phyloP scores from a whole-genome alignment of 2,329 filamentous ascomycete genomes.

The Claviceps monticola region DNA sequence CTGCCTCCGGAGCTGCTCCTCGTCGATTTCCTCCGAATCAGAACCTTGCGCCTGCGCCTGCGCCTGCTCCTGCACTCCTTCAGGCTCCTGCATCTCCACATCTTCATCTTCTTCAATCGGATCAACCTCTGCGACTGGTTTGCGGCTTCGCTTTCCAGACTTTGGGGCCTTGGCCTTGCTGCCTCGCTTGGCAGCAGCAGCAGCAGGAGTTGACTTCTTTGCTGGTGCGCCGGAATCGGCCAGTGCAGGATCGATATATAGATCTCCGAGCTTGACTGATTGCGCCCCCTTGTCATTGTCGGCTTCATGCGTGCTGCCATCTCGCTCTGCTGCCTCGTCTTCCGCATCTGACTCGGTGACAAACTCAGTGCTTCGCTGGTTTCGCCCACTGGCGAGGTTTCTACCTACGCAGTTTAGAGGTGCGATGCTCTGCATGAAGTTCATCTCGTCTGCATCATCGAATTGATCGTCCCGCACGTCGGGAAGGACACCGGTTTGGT shows the following conservation, averaged over 20 bases:
- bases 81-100: conserved; percentile 3
- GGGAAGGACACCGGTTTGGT: conserved; percentile 20
- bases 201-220: conserved; percentile 14
- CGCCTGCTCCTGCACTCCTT: too few relatives aligned
- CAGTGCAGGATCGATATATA: conserved; percentile 20
- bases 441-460: conserved; percentile 20
- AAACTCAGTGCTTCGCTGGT: conserved; percentile 15
- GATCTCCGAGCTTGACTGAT: conserved; percentile 12
- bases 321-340: conserved; percentile 6
- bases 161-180: conserved; percentile 13
- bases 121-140: conserved; percentile 14
- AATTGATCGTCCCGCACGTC: conserved; percentile 17
- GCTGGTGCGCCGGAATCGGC: conserved; percentile 8
- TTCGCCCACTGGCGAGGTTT: not conserved
- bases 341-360: conserved; percentile 18
- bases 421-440: conserved; percentile 13
- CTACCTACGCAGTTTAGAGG: not conserved
- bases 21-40: conserved; percentile 14
- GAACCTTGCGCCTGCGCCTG: conserved; percentile 9
- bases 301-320: conserved; percentile 7
- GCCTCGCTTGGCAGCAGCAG: conserved; percentile 9
- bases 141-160: conserved; percentile 12
- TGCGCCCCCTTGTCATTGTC: not conserved
- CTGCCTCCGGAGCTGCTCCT: conserved; percentile 13
- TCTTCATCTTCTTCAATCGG: conserved; percentile 19